Percentiles rank a stretch among this genome's conserved stretches.
These are phyloP conservation scores for Meira nashicola DNA, from an alignment of 1,284 basidiomycete genomes.

Conservation along the genomic window DNA sequence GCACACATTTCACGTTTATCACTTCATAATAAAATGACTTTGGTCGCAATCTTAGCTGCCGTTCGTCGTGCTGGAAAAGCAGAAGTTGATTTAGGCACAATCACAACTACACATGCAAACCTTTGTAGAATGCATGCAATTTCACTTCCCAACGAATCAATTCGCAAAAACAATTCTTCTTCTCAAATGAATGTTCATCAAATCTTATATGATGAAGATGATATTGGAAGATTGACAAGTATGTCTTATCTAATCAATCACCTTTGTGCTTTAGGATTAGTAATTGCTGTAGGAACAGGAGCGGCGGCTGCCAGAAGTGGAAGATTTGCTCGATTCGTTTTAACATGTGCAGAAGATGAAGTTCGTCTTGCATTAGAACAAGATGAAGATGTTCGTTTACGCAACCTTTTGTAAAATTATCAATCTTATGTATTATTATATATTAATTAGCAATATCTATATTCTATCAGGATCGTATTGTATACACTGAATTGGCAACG, in stretches of 20 bases:
- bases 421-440: not conserved
- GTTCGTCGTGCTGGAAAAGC: slow-evolving; percentile 77
- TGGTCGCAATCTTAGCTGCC: slow-evolving; percentile 75
- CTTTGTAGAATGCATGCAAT: slow-evolving; percentile 36
- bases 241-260: slow-evolving; percentile 29
- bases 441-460: no score
- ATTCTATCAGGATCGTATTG: no score
- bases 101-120: slow-evolving; percentile 52
- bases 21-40: slow-evolving; percentile 43
- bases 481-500: not conserved
- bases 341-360: slow-evolving; percentile 46
- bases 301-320: slow-evolving; percentile 37
- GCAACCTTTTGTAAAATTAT: slow-evolving; percentile 30
- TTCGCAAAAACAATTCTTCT: not conserved
- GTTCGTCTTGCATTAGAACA: slow-evolving; percentile 37
- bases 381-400: slow-evolving; percentile 29
- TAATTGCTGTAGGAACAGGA: slow-evolving; percentile 43
- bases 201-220: slow-evolving; percentile 1
- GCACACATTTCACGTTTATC: slow-evolving; percentile 39
- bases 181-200: no score
- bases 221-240: slow-evolving; percentile 3
- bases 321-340: slow-evolving; percentile 33
- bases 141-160: not conserved
- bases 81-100: slow-evolving; percentile 77
- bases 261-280: slow-evolving; percentile 34